A percentile compares a stretch with the other conserved stretches of the same genome.
Conservation (phyloP, 768 basidiomycete species). For the Xerocomellus dryophilus region DNA sequence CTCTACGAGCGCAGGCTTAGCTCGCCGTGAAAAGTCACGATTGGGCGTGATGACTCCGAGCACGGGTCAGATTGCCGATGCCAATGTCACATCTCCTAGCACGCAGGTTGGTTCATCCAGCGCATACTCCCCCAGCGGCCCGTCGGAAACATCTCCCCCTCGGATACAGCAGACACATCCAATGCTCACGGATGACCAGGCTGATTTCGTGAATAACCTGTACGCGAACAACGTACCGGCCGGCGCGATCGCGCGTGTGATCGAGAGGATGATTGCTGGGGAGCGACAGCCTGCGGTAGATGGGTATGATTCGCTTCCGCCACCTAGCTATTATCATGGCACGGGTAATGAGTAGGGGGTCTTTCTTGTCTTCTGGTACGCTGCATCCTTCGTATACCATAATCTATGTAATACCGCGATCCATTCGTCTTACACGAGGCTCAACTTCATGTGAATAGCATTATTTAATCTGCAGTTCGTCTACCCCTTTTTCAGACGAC, state of each 20-base stretch:
- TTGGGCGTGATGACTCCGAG: neutral
- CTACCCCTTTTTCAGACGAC: too few relatives aligned
- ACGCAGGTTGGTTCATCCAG: neutral
- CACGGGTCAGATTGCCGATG: neutral
- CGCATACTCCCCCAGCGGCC: neutral
- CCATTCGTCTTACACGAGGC: neutral
- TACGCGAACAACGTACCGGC: constrained; percentile 16
- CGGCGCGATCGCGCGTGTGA: constrained; percentile 16
- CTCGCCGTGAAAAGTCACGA: constrained; percentile 1
- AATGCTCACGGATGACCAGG: constrained; percentile 17
- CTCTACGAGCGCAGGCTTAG: neutral
- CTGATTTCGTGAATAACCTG: constrained; percentile 17
- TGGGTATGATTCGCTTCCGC: constrained; percentile 8
- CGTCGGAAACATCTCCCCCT: neutral
- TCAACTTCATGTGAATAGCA: too few relatives aligned
- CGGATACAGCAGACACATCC: constrained; percentile 9
- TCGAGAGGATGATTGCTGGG: constrained; percentile 20
- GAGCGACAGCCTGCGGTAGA: constrained; percentile 8
- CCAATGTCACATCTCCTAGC: neutral
- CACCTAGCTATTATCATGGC: constrained; percentile 14
- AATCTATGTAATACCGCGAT: neutral
- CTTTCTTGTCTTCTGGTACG: neutral
- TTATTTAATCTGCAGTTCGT: neutral
- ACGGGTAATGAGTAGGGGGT: neutral
- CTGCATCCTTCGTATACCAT: neutral